phyloP scores from a whole-genome alignment of 106 monocot species.

The Acorus gramineus region DNA sequence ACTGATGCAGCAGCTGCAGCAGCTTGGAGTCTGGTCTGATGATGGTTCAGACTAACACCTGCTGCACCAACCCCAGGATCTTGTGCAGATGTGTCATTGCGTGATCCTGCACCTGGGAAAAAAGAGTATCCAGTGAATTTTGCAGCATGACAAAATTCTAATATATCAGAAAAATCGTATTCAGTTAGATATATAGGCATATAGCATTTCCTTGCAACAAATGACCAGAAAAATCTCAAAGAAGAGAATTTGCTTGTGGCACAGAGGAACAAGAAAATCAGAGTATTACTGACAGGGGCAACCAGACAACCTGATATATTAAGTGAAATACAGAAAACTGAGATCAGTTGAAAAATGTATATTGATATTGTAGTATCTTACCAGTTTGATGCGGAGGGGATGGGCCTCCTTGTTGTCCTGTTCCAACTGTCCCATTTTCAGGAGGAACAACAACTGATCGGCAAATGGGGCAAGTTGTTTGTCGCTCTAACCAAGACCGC shows the following conservation, averaged over 20 bases:
- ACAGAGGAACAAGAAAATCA: no score
- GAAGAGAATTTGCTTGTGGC: no score
- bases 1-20: constrained; percentile 60
- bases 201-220: no score
- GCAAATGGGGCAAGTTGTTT: constrained; percentile 94
- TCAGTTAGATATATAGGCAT: no score
- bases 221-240: no score
- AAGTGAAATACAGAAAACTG: no score
- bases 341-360: no score
- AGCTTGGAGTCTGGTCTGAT: constrained; percentile 51
- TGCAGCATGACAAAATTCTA: no score
- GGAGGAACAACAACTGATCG: constrained; percentile 70
- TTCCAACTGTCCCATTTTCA: constrained; percentile 32
- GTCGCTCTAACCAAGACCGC: constrained; percentile 88
- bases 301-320: no score
- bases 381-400: constrained; percentile 45
- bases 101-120: constrained; percentile 19
- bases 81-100: constrained; percentile 25
- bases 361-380: constrained; percentile 13
- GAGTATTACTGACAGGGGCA: no score
- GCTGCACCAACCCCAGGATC: constrained; percentile 15
- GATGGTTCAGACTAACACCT: constrained; percentile 21
- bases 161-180: no score
- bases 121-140: neutral
- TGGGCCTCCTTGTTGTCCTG: constrained; percentile 28